Evolutionary conservation across 192 early-diverging fungal species (phyloP).

Genomic region (Dimargaris verticillata): DNA sequence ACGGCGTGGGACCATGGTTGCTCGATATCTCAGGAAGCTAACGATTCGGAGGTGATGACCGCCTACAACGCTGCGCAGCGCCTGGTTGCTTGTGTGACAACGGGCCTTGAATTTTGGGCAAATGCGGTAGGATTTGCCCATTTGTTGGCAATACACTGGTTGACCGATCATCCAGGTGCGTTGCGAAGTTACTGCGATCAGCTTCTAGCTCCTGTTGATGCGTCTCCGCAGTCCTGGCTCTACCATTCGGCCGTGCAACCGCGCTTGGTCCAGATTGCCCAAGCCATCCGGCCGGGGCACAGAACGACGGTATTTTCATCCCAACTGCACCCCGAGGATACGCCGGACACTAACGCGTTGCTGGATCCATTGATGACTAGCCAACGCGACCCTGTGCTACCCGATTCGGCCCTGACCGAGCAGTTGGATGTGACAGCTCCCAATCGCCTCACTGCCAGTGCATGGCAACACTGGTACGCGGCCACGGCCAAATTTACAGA

Average conservation of each 20-base stretch:
- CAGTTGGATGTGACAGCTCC: not conserved
- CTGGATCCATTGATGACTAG: not conserved
- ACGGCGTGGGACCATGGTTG: not conserved
- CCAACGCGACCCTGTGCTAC: not conserved
- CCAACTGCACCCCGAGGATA: not conserved
- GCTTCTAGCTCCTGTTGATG: not conserved
- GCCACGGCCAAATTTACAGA: slow-evolving; percentile 1
- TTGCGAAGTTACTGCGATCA: not conserved
- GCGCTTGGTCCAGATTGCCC: not conserved
- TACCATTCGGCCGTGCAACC: not conserved
- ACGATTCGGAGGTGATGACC: not conserved
- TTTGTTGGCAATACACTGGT: slow-evolving; percentile 8
- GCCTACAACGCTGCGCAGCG: not conserved
- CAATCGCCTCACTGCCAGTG: not conserved
- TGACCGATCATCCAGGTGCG: not conserved
- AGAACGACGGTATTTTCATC: slow-evolving; percentile 3
- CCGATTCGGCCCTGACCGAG: no score
- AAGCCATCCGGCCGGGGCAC: not conserved
- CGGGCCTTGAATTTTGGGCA: not conserved
- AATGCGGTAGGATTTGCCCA: slow-evolving; percentile 6
- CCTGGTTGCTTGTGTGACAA: not conserved
- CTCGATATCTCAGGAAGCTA: not conserved
- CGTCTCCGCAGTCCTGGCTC: not conserved
- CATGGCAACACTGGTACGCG: slow-evolving; percentile 8
- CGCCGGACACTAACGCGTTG: not conserved